Evolutionary conservation across 768 basidiomycete genomes (phyloP).

Genomic region (Russula brevipes): DNA sequence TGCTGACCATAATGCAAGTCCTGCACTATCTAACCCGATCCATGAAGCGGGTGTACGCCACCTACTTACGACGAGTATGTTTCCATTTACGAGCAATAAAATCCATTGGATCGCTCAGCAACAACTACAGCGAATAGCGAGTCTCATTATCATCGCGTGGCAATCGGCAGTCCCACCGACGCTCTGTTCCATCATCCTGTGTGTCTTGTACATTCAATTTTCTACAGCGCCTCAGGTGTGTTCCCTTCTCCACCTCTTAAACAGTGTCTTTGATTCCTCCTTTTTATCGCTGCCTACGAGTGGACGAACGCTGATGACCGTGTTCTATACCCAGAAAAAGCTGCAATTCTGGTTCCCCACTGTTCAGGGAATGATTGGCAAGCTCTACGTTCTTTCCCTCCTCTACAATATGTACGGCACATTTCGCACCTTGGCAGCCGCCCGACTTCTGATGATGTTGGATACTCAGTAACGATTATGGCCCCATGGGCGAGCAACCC

Average conservation of each 20-base stretch:
- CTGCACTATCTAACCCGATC: conserved; percentile 4
- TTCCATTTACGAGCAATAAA: background rate
- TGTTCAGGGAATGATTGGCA: conserved; percentile 5
- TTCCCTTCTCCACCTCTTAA: background rate
- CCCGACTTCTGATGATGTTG: conserved; percentile 4
- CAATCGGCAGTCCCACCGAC: conserved; percentile 15
- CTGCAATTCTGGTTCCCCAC: conserved; percentile 1
- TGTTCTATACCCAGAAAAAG: background rate
- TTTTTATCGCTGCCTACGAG: background rate
- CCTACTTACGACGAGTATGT: conserved; percentile 5
- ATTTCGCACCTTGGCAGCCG: background rate
- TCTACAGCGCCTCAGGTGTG: background rate
- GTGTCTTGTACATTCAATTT: background rate
- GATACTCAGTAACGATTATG: background rate
- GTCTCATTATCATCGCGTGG: conserved; percentile 10
- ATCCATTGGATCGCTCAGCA: background rate
- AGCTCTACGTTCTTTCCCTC: conserved; percentile 20
- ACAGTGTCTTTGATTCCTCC: too few relatives aligned
- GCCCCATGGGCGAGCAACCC: background rate
- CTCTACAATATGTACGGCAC: conserved; percentile 12
- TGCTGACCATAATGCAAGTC: background rate
- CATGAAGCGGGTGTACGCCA: conserved; percentile 8
- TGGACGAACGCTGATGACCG: background rate
- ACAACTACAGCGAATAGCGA: background rate
- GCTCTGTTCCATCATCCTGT: conserved; percentile 2